phyloP scores from a whole-genome alignment of 2,329 filamentous ascomycete genomes.

The Sarocladium strictum region DNA sequence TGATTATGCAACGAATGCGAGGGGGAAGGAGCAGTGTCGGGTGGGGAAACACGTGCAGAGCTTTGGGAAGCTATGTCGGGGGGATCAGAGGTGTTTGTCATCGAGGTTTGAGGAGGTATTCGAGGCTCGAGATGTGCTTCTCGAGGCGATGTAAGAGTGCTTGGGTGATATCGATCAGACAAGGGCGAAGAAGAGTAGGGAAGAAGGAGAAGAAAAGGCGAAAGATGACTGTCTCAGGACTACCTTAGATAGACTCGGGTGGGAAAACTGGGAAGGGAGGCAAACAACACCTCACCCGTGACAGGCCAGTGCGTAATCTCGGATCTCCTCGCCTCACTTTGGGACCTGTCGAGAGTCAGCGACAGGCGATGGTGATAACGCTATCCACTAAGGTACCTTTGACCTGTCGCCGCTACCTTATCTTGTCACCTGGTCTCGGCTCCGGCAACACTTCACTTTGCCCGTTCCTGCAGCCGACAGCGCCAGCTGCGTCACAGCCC shows the following conservation, averaged over 20 bases:
- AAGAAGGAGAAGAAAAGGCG: too few relatives aligned
- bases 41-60: background rate
- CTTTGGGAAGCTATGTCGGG: constrained; percentile 5
- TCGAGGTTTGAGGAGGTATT: background rate
- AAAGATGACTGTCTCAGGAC: background rate
- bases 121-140: background rate
- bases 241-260: background rate
- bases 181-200: too few relatives aligned
- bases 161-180: too few relatives aligned
- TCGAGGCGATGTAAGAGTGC: too few relatives aligned
- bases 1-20: background rate
- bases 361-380: too few relatives aligned
- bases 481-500: too few relatives aligned
- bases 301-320: background rate
- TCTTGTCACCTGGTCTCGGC: background rate
- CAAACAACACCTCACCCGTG: background rate
- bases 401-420: background rate
- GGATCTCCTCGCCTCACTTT: too few relatives aligned
- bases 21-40: background rate
- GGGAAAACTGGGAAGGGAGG: constrained; percentile 3
- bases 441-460: background rate
- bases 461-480: background rate
- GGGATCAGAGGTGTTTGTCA: background rate
- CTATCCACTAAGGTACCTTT: too few relatives aligned
- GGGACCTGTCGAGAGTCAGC: too few relatives aligned